Conservation (phyloP, 2,329 filamentous ascomycete genomes). For the Beauveria sp. region DNA sequence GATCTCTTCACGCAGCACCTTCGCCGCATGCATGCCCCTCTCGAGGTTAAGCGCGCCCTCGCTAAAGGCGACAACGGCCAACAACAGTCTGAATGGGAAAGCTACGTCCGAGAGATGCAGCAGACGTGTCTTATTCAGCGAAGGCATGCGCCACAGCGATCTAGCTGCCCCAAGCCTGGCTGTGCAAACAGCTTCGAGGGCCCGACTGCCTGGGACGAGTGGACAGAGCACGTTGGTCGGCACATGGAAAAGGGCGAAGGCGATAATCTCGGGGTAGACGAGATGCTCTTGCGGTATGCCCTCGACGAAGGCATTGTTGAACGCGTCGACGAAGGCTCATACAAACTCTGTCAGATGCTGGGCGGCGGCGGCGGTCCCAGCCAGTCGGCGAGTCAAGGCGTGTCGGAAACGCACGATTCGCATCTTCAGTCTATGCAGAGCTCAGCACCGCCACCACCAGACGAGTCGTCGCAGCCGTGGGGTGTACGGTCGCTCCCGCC, state of each 20-base stretch:
- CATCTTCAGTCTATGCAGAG: background rate
- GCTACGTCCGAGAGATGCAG: conserved; percentile 62
- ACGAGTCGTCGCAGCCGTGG: conserved; percentile 2
- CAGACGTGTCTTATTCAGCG: conserved; percentile 64
- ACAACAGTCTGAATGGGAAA: conserved; percentile 55
- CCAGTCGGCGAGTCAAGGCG: conserved; percentile 8
- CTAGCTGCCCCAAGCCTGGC: conserved; percentile 63
- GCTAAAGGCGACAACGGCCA: conserved; percentile 48
- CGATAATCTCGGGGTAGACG: conserved; percentile 48
- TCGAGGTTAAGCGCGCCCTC: conserved; percentile 51
- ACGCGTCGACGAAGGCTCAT: conserved; percentile 29
- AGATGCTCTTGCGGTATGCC: conserved; percentile 52
- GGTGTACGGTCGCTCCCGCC: background rate
- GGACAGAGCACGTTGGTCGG: conserved; percentile 85
- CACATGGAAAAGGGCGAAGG: conserved; percentile 75
- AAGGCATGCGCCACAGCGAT: conserved; percentile 61
- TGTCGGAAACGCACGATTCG: conserved; percentile 22
- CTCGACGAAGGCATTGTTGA: conserved; percentile 58
- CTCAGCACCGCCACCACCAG: background rate
- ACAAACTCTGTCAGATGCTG: conserved; percentile 10
- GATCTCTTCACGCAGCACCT: conserved; percentile 94
- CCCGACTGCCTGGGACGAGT: conserved; percentile 72
- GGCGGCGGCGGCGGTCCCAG: conserved; percentile 7
- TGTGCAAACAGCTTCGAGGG: conserved; percentile 68
- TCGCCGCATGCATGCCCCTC: conserved; percentile 82